Conservation (phyloP, 805 yeast genomes). For the Kodamaea kakaduensis region DNA sequence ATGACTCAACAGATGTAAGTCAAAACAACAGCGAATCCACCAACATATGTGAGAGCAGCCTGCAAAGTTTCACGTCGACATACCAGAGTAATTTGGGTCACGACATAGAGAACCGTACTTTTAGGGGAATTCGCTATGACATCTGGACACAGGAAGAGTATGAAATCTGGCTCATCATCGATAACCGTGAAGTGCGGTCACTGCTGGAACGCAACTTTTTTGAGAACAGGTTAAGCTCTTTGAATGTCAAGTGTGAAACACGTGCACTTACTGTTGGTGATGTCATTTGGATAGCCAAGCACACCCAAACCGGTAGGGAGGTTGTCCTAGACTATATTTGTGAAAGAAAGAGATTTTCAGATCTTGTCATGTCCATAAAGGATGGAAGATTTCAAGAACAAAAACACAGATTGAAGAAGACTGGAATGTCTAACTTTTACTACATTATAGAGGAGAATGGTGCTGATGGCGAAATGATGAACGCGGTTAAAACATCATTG, state of each 20-base stretch:
- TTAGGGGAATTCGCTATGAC: slow-evolving; percentile 31
- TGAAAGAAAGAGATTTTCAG: slow-evolving; percentile 88
- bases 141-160: slow-evolving; percentile 63
- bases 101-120: slow-evolving; percentile 20
- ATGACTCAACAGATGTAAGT: no score
- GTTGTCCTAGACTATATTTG: slow-evolving; percentile 78
- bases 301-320: slow-evolving; percentile 52
- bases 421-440: slow-evolving; percentile 63
- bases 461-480: slow-evolving; percentile 45
- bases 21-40: no score
- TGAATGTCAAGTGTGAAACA: slow-evolving; percentile 50
- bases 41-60: no score
- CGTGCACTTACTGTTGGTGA: slow-evolving; percentile 78
- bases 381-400: slow-evolving; percentile 92
- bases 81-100: slow-evolving; percentile 15
- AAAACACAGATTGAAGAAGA: slow-evolving; percentile 65
- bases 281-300: slow-evolving; percentile 80
- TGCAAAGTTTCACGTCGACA: no score
- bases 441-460: slow-evolving; percentile 79
- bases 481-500: slow-evolving; percentile 72
- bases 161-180: slow-evolving; percentile 62
- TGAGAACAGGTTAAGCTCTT: slow-evolving; percentile 44
- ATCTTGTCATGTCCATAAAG: slow-evolving; percentile 71
- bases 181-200: slow-evolving; percentile 78
- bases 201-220: slow-evolving; percentile 68